Evolutionary conservation across 805 yeast genomes (phyloP).

Genomic region (Suhomyces pyralidae): DNA sequence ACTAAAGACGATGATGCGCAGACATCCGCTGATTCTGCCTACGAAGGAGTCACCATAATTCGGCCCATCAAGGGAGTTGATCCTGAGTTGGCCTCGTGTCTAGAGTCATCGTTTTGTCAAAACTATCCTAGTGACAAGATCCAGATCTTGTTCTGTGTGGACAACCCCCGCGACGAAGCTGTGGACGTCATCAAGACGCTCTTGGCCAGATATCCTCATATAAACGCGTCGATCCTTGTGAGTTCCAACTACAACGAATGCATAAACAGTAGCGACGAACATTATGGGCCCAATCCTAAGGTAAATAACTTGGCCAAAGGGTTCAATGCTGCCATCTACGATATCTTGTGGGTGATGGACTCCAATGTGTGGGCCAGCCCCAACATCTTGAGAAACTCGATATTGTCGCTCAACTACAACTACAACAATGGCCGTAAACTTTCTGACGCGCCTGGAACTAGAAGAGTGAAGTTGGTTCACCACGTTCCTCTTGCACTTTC

Average conservation of each 20-base stretch:
- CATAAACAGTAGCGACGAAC: constrained; percentile 34
- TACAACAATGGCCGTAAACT: constrained; percentile 47
- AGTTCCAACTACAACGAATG: constrained; percentile 16
- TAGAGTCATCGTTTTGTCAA: constrained; percentile 66
- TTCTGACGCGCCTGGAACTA: constrained; percentile 13
- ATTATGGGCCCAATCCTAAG: constrained; percentile 85
- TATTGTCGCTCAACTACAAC: constrained; percentile 46
- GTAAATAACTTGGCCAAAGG: constrained; percentile 86
- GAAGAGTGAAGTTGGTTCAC: constrained; percentile 64
- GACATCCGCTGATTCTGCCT: background rate
- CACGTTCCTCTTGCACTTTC: constrained; percentile 72
- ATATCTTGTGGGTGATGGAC: constrained; percentile 81
- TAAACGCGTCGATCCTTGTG: constrained; percentile 58
- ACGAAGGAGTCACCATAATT: constrained; percentile 62
- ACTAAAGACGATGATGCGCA: constrained; percentile 5
- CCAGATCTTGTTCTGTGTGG: constrained; percentile 77
- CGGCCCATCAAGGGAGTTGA: constrained; percentile 86
- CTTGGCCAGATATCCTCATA: constrained; percentile 49
- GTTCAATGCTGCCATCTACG: constrained; percentile 61
- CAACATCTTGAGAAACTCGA: constrained; percentile 63
- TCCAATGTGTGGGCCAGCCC: constrained; percentile 78
- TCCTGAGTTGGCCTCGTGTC: constrained; percentile 65
- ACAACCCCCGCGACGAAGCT: constrained; percentile 59
- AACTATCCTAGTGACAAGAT: constrained; percentile 56
- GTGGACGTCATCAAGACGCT: constrained; percentile 53